Percentiles rank a stretch among this genome's conserved stretches.
phyloP scores from a whole-genome alignment of 2,329 filamentous ascomycete genomes.

The Xylariaceae sp. region DNA sequence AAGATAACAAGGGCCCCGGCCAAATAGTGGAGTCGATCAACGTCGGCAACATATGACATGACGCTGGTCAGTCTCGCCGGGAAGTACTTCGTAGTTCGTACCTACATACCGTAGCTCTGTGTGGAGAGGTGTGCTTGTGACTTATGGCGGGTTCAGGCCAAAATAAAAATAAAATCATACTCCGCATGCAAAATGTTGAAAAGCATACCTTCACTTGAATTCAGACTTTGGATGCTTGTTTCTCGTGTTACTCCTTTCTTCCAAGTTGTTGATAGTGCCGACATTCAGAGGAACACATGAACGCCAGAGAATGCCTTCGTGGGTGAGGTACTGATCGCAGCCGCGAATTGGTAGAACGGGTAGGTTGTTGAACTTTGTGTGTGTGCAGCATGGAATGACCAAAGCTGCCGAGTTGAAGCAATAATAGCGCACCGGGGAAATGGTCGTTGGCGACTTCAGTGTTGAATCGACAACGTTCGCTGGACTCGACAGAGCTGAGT shows the following conservation, averaged over 20 bases:
- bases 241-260: neutral
- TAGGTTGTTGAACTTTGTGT: neutral
- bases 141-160: neutral
- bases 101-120: neutral
- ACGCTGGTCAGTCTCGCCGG: neutral
- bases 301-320: neutral
- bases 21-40: slow-evolving; percentile 11
- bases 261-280: neutral
- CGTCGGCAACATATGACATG: slow-evolving; percentile 1
- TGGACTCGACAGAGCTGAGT: slow-evolving; percentile 1
- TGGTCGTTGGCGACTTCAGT: neutral
- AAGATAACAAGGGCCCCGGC: slow-evolving; percentile 16
- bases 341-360: neutral
- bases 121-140: neutral
- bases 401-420: neutral
- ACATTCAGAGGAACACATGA: neutral
- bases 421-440: neutral
- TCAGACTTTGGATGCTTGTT: neutral
- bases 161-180: neutral
- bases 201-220: neutral
- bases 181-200: neutral
- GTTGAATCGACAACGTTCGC: neutral
- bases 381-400: neutral
- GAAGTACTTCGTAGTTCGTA: too few species aligned
- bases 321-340: neutral